phyloP scores from a whole-genome alignment of 768 basidiomycete species.

The Lactifluus piperatus region DNA sequence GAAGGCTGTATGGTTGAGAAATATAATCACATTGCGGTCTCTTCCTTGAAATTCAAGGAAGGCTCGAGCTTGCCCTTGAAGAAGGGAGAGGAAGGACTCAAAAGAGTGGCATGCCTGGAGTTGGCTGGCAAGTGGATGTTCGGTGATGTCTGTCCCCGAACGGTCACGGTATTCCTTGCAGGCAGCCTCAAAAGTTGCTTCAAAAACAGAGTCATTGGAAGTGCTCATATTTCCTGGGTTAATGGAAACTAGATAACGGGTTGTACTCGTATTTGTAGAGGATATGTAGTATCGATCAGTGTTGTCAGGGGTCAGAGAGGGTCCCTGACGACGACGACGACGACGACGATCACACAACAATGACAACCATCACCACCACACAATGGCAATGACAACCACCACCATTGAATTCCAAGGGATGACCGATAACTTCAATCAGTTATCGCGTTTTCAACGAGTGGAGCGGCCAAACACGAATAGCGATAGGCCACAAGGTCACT shows the following conservation, averaged over 20 bases:
- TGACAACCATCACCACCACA: no score
- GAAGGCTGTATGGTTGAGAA: neutral
- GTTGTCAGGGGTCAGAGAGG: no score
- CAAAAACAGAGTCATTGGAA: neutral
- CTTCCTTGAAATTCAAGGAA: neutral
- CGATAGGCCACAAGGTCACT: no score
- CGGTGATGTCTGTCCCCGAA: neutral
- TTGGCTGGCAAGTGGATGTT: neutral
- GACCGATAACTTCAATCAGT: no score
- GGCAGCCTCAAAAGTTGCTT: neutral
- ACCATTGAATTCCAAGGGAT: no score
- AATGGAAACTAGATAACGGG: neutral
- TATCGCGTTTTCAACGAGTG: no score
- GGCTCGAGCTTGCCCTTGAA: neutral
- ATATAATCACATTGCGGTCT: neutral
- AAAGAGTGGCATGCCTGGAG: neutral
- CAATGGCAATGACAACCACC: no score
- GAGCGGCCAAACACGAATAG: no score
- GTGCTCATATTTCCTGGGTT: neutral
- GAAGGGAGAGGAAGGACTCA: neutral
- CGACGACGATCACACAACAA: no score
- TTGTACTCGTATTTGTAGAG: no score
- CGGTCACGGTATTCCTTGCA: neutral
- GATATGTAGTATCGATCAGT: no score
- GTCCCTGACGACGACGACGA: no score